Base-by-base conservation (phyloP, 768 basidiomycete species). In the Hysterangium stoloniferum region DNA sequence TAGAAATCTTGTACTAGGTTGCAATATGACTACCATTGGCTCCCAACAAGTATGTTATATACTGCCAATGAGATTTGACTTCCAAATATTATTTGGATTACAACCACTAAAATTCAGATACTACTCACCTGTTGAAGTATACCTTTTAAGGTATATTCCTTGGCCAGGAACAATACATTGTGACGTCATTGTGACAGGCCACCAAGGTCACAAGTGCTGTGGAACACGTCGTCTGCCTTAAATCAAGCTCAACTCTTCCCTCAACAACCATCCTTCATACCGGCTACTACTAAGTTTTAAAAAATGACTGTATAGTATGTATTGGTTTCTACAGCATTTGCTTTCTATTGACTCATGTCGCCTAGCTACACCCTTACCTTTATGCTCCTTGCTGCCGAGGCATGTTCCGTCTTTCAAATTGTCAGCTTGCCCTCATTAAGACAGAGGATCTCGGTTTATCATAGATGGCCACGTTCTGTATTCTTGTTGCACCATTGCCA, bases 401-500 rank as follows among this genome's bases (percentile, higher is more conserved):
- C 75, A 49, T 52, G 62, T 57, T 15, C 9, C 19, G 27, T 40
- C 12, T 25, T 17, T 3, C 20, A 2, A n/a, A 13, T 1, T n/a
- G 13, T 6, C 11, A 28, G n/a, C n/a, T n/a, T 4, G 24, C 15
- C 17, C 12, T 3, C 11, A 13, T 12, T 17, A 29, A 38, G 12
- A 43, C 28, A 15, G n/a, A 45, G 27, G 28, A 32, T 19, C 35
- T n/a, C 11, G 4, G 3, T 35, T 25, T 45, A 37, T 33, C 48
- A 44, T 33, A 84, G 78, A 90, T 91, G 86, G 72, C 67, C 53
- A 87, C 89, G 34, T 94, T 94, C 71, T 86, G 84, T 58, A 35
- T 87, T 56, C 78, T 96, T 55, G 87, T 94, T 47, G 72, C 82
- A 7, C 92, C 92, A 2, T 72, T 95, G n/a, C 92, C 92, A 1